Conservation (phyloP, 768 basidiomycete species). For the Leccinum incarnatum region DNA sequence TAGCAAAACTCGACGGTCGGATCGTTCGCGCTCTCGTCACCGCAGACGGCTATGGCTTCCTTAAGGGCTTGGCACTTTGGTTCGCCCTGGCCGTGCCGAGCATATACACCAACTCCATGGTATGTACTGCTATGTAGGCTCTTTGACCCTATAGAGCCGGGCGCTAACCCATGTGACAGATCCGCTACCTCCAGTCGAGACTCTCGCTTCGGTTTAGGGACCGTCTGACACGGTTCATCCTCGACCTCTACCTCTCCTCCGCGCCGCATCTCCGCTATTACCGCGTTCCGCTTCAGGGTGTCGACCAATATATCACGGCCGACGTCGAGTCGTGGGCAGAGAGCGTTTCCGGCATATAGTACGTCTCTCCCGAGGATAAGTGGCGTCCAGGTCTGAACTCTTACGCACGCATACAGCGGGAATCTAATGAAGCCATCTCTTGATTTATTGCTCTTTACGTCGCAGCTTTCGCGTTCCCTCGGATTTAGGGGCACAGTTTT, state of each 20-base stretch:
- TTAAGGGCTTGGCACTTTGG: constrained; percentile 82
- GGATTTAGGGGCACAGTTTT: constrained; percentile 81
- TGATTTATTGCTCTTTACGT: constrained; percentile 88
- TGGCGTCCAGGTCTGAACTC: neutral
- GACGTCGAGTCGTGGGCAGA: constrained; percentile 91
- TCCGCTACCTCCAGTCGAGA: constrained; percentile 75
- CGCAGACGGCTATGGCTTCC: constrained; percentile 81
- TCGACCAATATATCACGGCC: constrained; percentile 91
- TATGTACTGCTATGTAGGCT: constrained; percentile 25
- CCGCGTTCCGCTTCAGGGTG: constrained; percentile 60
- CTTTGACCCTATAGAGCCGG: neutral
- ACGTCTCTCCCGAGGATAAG: constrained; percentile 32
- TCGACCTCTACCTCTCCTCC: constrained; percentile 87
- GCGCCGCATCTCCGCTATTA: constrained; percentile 72
- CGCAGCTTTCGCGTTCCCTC: constrained; percentile 83
- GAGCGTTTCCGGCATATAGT: constrained; percentile 85
- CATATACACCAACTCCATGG: constrained; percentile 96
- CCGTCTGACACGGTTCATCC: constrained; percentile 83
- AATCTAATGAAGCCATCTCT: constrained; percentile 92
- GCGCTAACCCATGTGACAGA: neutral
- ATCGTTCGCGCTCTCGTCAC: constrained; percentile 88
- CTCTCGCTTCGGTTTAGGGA: constrained; percentile 82
- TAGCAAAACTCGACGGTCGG: constrained; percentile 84
- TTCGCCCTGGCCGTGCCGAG: constrained; percentile 88
- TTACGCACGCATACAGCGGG: constrained; percentile 49